phyloP scores from a whole-genome alignment of 495 filamentous ascomycete species.

The Penicillium arizonense region DNA sequence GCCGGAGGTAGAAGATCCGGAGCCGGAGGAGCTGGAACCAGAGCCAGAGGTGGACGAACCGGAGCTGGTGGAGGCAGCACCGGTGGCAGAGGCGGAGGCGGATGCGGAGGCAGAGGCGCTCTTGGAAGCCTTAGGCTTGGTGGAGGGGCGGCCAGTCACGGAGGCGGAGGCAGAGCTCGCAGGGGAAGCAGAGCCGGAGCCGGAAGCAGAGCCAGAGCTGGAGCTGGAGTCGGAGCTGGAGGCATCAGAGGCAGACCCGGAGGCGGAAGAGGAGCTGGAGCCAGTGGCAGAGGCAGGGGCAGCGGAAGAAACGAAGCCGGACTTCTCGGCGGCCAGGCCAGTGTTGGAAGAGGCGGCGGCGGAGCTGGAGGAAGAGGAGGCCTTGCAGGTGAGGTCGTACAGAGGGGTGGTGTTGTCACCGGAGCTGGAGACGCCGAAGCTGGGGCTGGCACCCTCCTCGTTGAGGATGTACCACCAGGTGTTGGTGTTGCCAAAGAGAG shows the following conservation, averaged over 20 bases:
- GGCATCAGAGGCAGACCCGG: constrained; percentile 14
- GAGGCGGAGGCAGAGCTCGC: constrained; percentile 12
- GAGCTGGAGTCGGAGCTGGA: constrained; percentile 14
- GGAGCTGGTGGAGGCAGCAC: background rate
- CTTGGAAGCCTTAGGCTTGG: constrained; percentile 10
- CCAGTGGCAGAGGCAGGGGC: constrained; percentile 3
- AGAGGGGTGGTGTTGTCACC: constrained; percentile 57
- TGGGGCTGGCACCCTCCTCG: constrained; percentile 62
- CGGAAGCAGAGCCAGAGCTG: constrained; percentile 12
- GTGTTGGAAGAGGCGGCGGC: constrained; percentile 20
- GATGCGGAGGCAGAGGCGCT: background rate
- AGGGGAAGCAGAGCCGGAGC: constrained; percentile 4
- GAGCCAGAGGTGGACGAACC: background rate
- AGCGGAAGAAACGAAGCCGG: constrained; percentile 9
- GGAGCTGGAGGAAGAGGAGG: constrained; percentile 20
- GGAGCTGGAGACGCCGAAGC: constrained; percentile 63
- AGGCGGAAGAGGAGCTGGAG: constrained; percentile 16
- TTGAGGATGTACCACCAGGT: constrained; percentile 76
- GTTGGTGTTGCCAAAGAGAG: constrained; percentile 62
- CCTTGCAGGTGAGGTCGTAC: constrained; percentile 62
- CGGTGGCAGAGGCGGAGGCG: background rate
- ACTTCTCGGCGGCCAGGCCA: constrained; percentile 5
- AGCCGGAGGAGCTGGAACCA: constrained; percentile 2
- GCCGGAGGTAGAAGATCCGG: constrained; percentile 16
- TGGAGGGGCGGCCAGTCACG: constrained; percentile 12